phyloP scores from a whole-genome alignment of 805 yeast species.

The Cyberlindnera sargentensis region DNA sequence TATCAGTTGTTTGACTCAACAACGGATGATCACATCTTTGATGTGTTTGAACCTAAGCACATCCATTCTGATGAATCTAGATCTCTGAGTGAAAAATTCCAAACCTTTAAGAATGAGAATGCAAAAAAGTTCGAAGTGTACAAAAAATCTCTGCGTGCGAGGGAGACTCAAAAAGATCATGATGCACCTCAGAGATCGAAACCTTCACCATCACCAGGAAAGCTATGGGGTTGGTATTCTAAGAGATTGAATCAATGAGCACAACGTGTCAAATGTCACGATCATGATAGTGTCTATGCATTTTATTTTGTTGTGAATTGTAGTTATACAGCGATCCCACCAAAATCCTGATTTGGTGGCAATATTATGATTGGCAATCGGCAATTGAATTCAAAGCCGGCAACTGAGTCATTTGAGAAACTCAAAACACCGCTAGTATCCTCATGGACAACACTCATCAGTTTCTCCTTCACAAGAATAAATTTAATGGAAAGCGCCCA shows the following conservation, averaged over 20 bases:
- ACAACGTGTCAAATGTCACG: not conserved
- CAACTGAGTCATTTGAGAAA: constrained; percentile 28
- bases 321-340: constrained; percentile 33
- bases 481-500: constrained; percentile 32
- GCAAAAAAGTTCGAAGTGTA: constrained; percentile 20
- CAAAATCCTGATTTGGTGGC: constrained; percentile 40
- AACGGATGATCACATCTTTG: constrained; percentile 68
- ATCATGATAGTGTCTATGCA: not conserved
- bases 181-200: constrained; percentile 1
- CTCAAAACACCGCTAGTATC: constrained; percentile 31
- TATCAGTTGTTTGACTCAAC: constrained; percentile 43
- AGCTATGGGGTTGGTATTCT: constrained; percentile 17
- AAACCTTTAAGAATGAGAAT: constrained; percentile 26
- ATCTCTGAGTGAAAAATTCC: constrained; percentile 21
- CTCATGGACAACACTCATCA: constrained; percentile 22
- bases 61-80: constrained; percentile 20
- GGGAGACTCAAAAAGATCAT: not conserved
- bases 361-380: constrained; percentile 38
- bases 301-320: not conserved
- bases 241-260: constrained; percentile 1
- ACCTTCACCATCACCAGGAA: constrained; percentile 11
- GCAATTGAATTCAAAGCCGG: constrained; percentile 35
- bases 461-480: constrained; percentile 23
- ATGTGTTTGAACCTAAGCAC: constrained; percentile 46
- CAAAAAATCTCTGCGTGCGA: constrained; percentile 5